Conservation (phyloP, 306 rosid species). For the Alnus glutinosa region DNA sequence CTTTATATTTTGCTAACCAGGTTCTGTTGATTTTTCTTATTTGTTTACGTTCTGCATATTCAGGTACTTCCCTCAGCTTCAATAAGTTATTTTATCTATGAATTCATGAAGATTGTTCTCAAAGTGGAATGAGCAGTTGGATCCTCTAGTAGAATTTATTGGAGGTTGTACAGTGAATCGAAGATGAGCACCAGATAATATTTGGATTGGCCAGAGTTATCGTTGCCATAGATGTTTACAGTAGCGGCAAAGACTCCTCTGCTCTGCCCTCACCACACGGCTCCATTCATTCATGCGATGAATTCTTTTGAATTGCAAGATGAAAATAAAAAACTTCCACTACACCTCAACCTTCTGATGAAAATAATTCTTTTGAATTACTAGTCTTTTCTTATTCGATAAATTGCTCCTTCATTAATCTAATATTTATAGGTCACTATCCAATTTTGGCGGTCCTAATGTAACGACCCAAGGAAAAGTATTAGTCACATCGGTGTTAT, state of each 20-base stretch:
- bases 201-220: slow-evolving; percentile 26
- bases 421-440: neutral
- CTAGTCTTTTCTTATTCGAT: neutral
- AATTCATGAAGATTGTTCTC: slow-evolving; percentile 93
- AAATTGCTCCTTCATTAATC: neutral
- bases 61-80: slow-evolving; percentile 99
- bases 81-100: slow-evolving; percentile 89
- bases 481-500: too few species aligned
- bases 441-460: neutral
- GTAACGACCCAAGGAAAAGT: too few species aligned
- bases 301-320: neutral
- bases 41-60: slow-evolving; percentile 21
- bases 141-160: slow-evolving; percentile 24
- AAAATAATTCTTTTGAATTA: neutral
- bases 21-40: slow-evolving; percentile 9
- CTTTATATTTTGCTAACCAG: slow-evolving; percentile 12
- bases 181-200: slow-evolving; percentile 9
- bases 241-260: neutral
- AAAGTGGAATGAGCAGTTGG: slow-evolving; percentile 70
- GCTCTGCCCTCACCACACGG: neutral
- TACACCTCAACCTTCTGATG: neutral
- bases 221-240: slow-evolving; percentile 4
- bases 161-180: slow-evolving; percentile 23
- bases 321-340: neutral
- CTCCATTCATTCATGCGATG: neutral